phyloP scores from a whole-genome alignment of 108 stramenopile genomes.

The Aureococcus anophagefferens region DNA sequence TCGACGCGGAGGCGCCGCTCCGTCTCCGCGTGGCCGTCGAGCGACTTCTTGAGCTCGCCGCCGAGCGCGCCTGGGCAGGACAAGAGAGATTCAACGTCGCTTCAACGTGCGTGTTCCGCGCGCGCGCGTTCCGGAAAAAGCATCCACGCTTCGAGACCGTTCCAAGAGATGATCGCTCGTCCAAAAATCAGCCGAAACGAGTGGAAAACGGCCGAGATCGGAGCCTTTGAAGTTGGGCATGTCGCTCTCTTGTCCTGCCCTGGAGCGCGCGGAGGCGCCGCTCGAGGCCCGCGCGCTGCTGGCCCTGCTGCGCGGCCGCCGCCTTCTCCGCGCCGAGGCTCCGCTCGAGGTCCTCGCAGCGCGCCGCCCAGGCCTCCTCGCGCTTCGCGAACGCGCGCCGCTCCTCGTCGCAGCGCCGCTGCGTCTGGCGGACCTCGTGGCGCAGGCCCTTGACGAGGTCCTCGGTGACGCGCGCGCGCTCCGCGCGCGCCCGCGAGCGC shows the following conservation, averaged over 20 bases:
- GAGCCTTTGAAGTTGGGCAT: too few species aligned
- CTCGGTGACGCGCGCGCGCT: neutral
- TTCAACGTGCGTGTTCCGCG: too few species aligned
- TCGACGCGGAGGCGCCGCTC: neutral
- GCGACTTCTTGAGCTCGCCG: neutral
- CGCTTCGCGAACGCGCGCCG: neutral
- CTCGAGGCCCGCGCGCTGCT: neutral
- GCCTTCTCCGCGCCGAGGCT: neutral
- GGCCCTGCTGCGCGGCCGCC: neutral
- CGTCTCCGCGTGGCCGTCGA: neutral
- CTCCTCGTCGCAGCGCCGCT: neutral
- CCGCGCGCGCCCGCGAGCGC: neutral
- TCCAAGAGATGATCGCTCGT: too few species aligned
- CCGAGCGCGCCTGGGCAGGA: too few species aligned
- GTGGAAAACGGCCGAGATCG: too few species aligned
- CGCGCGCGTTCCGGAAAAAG: too few species aligned
- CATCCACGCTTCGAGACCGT: too few species aligned
- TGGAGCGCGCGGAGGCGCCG: neutral
- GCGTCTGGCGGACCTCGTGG: neutral
- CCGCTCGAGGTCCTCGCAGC: neutral
- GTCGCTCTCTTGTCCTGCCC: too few species aligned
- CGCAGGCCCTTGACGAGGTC: neutral
- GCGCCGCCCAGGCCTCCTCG: neutral
- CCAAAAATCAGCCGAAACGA: too few species aligned
- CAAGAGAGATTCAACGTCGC: too few species aligned